Conservation (phyloP, 75 land plant species). For the Sequoia sempervirens region DNA sequence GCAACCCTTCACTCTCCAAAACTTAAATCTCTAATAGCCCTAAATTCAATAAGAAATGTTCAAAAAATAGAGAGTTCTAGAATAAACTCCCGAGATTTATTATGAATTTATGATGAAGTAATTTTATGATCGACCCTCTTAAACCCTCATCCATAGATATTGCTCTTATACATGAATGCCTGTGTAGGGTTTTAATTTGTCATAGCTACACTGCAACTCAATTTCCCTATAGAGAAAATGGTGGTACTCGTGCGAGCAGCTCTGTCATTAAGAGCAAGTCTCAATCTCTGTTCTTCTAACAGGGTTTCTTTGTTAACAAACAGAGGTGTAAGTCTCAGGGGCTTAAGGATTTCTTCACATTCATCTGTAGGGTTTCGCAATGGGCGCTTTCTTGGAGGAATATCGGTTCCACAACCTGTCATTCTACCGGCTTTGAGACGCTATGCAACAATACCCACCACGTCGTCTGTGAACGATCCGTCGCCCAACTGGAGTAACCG, state of each 20-base stretch:
- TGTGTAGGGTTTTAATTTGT: too few relatives aligned
- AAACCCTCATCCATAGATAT: too few relatives aligned
- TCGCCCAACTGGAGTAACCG: conserved; percentile 63
- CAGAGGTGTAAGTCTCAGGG: neutral
- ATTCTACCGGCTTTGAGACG: neutral
- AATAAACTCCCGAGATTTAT: too few relatives aligned
- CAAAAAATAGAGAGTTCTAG: too few relatives aligned
- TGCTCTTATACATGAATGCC: too few relatives aligned
- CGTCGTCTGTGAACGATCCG: conserved; percentile 49
- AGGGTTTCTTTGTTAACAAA: neutral
- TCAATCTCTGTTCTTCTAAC: neutral
- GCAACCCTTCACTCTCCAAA: too few relatives aligned
- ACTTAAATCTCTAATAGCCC: too few relatives aligned
- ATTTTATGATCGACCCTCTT: too few relatives aligned
- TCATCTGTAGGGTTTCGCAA: conserved; percentile 3
- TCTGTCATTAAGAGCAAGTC: neutral
- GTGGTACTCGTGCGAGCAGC: neutral
- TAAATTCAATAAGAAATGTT: too few relatives aligned
- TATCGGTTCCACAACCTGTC: neutral
- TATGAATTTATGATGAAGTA: too few relatives aligned
- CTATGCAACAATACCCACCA: conserved; percentile 21
- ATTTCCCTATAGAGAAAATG: neutral
- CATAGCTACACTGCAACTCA: too few relatives aligned
- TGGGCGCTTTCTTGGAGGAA: conserved; percentile 15
- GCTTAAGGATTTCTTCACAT: neutral